These are phyloP conservation scores for Gossypium ekmanianum DNA, from an alignment of 345 rosid species.

Conservation along the genomic window DNA sequence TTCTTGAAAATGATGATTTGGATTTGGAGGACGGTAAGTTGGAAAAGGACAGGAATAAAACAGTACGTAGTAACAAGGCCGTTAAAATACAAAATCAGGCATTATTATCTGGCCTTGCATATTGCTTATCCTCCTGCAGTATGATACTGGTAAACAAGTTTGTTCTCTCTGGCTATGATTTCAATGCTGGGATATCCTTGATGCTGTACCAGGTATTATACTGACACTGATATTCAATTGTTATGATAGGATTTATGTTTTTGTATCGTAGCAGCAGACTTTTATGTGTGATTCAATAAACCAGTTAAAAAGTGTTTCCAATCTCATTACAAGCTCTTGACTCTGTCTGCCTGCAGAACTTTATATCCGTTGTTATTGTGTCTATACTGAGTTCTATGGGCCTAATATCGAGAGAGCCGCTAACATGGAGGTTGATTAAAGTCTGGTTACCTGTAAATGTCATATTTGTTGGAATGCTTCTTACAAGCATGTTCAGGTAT, in stretches of 20 bases:
- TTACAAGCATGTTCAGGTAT: slow-evolving; percentile 99
- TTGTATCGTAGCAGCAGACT: not conserved
- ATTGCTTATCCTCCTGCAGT: slow-evolving; percentile 93
- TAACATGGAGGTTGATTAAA: slow-evolving; percentile 75
- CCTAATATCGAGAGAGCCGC: slow-evolving; percentile 76
- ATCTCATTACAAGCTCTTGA: slow-evolving; percentile 12
- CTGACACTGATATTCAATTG: slow-evolving; percentile 1
- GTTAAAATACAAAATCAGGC: slow-evolving; percentile 67
- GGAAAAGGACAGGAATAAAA: slow-evolving; percentile 55
- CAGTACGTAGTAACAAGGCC: slow-evolving; percentile 33
- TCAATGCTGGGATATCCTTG: slow-evolving; percentile 89
- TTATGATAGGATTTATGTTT: not conserved
- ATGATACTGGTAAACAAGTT: slow-evolving; percentile 94
- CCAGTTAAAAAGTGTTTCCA: not conserved
- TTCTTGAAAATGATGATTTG: slow-evolving; percentile 49
- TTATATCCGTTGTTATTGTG: slow-evolving; percentile 82
- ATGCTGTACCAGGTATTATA: slow-evolving; percentile 89
- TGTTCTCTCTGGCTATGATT: slow-evolving; percentile 90
- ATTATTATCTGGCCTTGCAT: slow-evolving; percentile 80
- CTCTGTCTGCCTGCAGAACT: slow-evolving; percentile 58
- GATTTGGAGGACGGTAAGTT: slow-evolving; percentile 85
- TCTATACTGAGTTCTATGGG: slow-evolving; percentile 61
- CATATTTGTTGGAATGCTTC: slow-evolving; percentile 95
- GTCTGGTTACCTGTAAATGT: slow-evolving; percentile 96
- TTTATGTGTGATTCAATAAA: slow-evolving; percentile 1